Conservation (phyloP, 345 rosid species). For the Aquilaria sinensis region DNA sequence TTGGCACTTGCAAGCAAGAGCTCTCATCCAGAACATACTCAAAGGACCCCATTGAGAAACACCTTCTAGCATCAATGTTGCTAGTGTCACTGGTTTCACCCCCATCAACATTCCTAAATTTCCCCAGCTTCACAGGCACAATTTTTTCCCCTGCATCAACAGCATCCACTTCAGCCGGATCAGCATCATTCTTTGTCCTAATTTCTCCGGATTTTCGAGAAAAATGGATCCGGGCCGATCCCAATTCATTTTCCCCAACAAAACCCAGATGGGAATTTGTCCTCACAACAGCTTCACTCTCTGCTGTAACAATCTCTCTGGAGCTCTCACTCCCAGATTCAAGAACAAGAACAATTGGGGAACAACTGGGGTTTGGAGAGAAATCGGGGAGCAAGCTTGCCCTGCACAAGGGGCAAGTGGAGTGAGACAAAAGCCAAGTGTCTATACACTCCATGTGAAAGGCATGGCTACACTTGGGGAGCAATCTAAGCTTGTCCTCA, state of each 20-base stretch:
- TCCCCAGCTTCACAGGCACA: slow-evolving; percentile 85
- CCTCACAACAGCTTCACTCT: slow-evolving; percentile 42
- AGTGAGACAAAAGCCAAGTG: slow-evolving; percentile 97
- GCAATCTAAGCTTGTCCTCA: slow-evolving; percentile 86
- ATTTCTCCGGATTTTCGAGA: slow-evolving; percentile 32
- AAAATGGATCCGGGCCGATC: slow-evolving; percentile 35
- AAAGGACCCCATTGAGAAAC: slow-evolving; percentile 96
- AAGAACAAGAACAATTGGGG: slow-evolving; percentile 73
- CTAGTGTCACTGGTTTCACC: slow-evolving; percentile 45
- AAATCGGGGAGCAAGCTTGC: slow-evolving; percentile 66
- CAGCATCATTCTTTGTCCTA: slow-evolving; percentile 23
- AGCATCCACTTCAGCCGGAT: slow-evolving; percentile 4
- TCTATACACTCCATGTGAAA: slow-evolving; percentile 98
- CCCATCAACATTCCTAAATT: slow-evolving; percentile 61
- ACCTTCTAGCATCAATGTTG: slow-evolving; percentile 60
- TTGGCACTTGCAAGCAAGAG: slow-evolving; percentile 67
- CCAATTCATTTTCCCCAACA: slow-evolving; percentile 30
- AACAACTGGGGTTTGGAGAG: slow-evolving; percentile 33
- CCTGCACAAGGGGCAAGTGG: slow-evolving; percentile 97
- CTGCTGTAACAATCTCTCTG: slow-evolving; percentile 44
- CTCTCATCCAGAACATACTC: slow-evolving; percentile 90
- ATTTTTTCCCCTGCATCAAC: slow-evolving; percentile 54
- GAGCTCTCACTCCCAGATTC: slow-evolving; percentile 93
- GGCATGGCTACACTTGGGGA: slow-evolving; percentile 98
- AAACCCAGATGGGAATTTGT: slow-evolving; percentile 36